Percentiles rank a stretch among this genome's conserved stretches.
Evolutionary conservation across 2,329 filamentous ascomycete species (phyloP).

Genomic region (Escovopsis sp.): DNA sequence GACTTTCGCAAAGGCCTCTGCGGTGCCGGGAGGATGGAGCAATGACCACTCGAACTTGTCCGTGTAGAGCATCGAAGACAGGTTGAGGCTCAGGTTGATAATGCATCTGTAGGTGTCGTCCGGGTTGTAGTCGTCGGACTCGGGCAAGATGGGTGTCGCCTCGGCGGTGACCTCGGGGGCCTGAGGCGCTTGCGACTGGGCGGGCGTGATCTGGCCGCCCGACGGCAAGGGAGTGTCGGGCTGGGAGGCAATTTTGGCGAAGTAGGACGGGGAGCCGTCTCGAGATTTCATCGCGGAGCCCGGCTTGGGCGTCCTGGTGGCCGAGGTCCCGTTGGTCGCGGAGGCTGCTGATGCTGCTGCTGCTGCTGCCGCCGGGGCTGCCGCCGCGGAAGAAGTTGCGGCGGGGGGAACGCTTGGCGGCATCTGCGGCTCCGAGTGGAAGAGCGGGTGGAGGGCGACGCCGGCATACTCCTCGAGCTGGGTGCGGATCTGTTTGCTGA

Average conservation of each 20-base stretch:
- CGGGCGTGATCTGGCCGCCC: slow-evolving; percentile 34
- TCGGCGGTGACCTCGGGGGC: slow-evolving; percentile 49
- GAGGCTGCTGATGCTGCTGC: slow-evolving; percentile 8
- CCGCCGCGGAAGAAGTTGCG: slow-evolving; percentile 8
- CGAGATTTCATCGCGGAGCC: slow-evolving; percentile 16
- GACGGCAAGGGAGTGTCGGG: slow-evolving; percentile 43
- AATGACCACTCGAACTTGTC: slow-evolving; percentile 98
- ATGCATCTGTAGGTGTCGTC: slow-evolving; percentile 94
- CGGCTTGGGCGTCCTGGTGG: slow-evolving; percentile 14
- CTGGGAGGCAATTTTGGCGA: slow-evolving; percentile 26
- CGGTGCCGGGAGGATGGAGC: slow-evolving; percentile 77
- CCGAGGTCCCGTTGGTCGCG: slow-evolving; percentile 6
- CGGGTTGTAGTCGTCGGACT: slow-evolving; percentile 66
- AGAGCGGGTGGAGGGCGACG: slow-evolving; percentile 83
- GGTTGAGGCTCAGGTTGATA: slow-evolving; percentile 78
- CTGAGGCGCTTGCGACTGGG: slow-evolving; percentile 22
- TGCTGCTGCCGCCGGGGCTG: slow-evolving; percentile 7
- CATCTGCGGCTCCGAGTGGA: slow-evolving; percentile 44
- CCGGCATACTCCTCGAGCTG: slow-evolving; percentile 94
- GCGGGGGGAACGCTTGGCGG: slow-evolving; percentile 8
- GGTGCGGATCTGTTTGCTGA: slow-evolving; percentile 86
- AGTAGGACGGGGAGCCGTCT: slow-evolving; percentile 24
- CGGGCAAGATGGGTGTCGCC: slow-evolving; percentile 44
- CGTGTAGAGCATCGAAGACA: slow-evolving; percentile 81
- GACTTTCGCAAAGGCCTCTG: slow-evolving; percentile 80